Percentiles rank a stretch among this genome's conserved stretches.
phyloP scores from a whole-genome alignment of 768 basidiomycete species.

The Tricholomella constricta region DNA sequence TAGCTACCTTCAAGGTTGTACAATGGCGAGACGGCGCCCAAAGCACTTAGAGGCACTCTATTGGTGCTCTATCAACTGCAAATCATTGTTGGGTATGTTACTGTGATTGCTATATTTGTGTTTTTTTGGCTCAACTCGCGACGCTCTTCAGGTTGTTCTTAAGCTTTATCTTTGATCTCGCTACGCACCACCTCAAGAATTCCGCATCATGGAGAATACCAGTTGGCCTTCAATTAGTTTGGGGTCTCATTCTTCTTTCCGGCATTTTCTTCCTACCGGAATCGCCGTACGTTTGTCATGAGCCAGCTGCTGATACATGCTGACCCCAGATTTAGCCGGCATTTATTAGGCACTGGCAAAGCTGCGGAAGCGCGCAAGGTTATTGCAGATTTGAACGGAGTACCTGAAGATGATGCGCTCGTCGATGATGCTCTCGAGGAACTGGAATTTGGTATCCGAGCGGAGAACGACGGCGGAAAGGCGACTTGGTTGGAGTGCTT shows the following conservation, averaged over 20 bases:
- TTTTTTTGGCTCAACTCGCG: background rate
- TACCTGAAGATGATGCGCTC: conserved; percentile 57
- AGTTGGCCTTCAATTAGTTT: conserved; percentile 72
- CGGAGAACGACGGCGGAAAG: conserved; percentile 80
- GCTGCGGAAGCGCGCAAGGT: conserved; percentile 58
- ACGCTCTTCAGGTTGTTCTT: conserved; percentile 58
- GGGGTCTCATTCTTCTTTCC: conserved; percentile 66
- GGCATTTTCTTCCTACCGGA: conserved; percentile 79
- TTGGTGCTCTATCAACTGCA: conserved; percentile 78
- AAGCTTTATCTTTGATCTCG: conserved; percentile 71
- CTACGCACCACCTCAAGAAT: conserved; percentile 52
- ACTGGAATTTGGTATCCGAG: conserved; percentile 62
- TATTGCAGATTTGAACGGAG: conserved; percentile 66
- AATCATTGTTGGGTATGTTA: conserved; percentile 65
- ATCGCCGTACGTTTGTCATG: conserved; percentile 56
- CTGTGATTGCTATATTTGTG: background rate
- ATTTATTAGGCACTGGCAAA: conserved; percentile 61
- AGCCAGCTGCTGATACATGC: background rate
- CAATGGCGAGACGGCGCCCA: conserved; percentile 79
- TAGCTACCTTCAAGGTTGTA: conserved; percentile 44
- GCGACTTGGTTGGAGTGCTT: conserved; percentile 82
- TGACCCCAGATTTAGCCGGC: conserved; percentile 47
- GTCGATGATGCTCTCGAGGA: conserved; percentile 65
- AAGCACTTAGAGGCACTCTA: conserved; percentile 67
- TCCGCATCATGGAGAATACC: conserved; percentile 76